These are phyloP conservation scores for Psilocybe sp. DNA, from an alignment of 768 basidiomycete species.

Conservation along the genomic window DNA sequence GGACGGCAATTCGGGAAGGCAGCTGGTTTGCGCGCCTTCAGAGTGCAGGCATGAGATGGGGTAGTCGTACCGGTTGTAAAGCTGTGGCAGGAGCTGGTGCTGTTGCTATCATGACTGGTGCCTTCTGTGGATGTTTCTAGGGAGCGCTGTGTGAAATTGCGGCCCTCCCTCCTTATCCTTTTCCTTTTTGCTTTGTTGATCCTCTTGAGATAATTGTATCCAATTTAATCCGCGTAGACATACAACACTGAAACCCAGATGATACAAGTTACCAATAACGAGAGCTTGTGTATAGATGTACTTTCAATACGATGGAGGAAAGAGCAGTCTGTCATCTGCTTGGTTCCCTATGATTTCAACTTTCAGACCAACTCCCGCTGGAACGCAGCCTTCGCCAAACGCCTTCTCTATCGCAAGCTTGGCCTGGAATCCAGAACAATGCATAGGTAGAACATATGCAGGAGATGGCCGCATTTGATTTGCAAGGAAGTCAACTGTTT, in stretches of 20 bases:
- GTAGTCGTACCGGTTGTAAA: background rate
- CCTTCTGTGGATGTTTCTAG: background rate
- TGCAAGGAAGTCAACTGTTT: conserved; percentile 71
- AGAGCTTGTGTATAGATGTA: background rate
- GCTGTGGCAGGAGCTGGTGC: background rate
- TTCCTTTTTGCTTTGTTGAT: background rate
- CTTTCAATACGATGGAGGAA: conserved; percentile 25
- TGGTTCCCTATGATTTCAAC: conserved; percentile 54
- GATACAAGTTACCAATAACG: background rate
- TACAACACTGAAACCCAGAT: background rate
- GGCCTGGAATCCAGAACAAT: conserved; percentile 78
- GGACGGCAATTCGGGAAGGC: conserved; percentile 22
- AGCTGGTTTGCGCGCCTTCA: conserved; percentile 34
- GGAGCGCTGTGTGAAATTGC: background rate
- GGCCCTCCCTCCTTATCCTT: background rate
- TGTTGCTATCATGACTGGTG: background rate
- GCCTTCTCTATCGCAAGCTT: conserved; percentile 69
- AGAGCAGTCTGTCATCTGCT: conserved; percentile 35
- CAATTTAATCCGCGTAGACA: background rate
- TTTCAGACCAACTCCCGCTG: conserved; percentile 71
- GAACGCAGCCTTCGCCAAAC: conserved; percentile 75
- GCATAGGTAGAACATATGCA: conserved; percentile 76
- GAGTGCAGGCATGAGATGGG: conserved; percentile 24
- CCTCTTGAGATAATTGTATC: background rate
- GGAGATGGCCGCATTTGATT: conserved; percentile 59